Evolutionary conservation across 75 land plant genomes (phyloP), one percentile per base, ranked within the genome.

Genomic region (Selaginella moellendorffii): DNA sequence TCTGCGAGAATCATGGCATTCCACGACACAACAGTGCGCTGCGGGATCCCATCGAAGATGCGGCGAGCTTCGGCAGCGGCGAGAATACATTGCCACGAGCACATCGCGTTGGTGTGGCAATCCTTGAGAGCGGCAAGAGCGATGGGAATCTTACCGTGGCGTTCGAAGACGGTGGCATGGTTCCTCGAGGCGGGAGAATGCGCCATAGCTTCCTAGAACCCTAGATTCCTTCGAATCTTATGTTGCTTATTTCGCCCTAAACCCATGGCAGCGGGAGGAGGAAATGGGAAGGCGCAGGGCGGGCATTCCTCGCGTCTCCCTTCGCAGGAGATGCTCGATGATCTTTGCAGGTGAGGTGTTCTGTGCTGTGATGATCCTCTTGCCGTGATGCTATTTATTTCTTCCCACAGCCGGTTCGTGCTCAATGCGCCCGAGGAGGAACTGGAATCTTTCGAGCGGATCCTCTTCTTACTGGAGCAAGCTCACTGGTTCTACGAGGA

Each of bases 401-500:
- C 30, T 68, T 26, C 81, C n/a, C n/a, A 83, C 86, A 93, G 98
- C 54, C 96, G 98, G 1, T 88, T 93, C 71, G 87, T 93, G 18
- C 68, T 93, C 68, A 93, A 93, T 76, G 96, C 85, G n/a, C 98
- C 98, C 20, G 80, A 88, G 27, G 98, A 93, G 72, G 98, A 93
- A 62, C 80, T 85, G 8, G 86, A 89, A 58, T 83, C 96, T 9
- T 93, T 93, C 68, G 98, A 93, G 74, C 76, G 98, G 65, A 93
- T 93, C 25, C 74, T 93, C 27, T 93, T 93, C 68, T 80, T 86
- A n/a, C 77, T 93, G 52, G 98, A 93, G 76, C 86, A 88, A 73
- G 98, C 98, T 2, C 98, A 93, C 63, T 93, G 98, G 98, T 93
- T 88, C 54, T 93, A 93, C 61, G 98, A 93, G 68, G 98, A 93